These are phyloP conservation scores for Penicillium freii DNA, from an alignment of 2,329 filamentous ascomycete genomes.

Conservation along the genomic window DNA sequence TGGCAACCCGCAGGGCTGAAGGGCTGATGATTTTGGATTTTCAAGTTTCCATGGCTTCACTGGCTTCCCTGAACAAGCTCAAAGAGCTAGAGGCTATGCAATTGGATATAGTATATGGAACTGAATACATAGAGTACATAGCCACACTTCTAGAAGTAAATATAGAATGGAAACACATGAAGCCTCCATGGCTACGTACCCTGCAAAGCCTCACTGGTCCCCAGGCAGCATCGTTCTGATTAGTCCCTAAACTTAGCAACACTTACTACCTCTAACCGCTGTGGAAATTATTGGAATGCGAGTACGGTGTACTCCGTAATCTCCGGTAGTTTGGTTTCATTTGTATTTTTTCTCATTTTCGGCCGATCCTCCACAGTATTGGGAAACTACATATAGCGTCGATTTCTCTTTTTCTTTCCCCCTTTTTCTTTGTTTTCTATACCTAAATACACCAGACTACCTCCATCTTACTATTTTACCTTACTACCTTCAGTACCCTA, in stretches of 20 bases:
- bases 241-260: conserved; percentile 17
- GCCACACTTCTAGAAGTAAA: not conserved
- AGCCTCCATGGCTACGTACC: not conserved
- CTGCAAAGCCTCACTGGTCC: conserved; percentile 2
- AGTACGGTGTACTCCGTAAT: not conserved
- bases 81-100: not conserved
- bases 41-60: too few relatives aligned
- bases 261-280: too few relatives aligned
- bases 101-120: not conserved
- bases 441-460: not conserved
- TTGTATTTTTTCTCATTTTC: not conserved
- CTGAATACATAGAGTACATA: not conserved
- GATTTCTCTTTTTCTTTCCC: not conserved
- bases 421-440: not conserved
- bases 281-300: not conserved
- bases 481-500: not conserved
- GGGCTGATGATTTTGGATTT: not conserved
- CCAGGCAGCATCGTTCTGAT: conserved; percentile 24
- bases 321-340: conserved; percentile 7
- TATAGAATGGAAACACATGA: not conserved
- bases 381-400: conserved; percentile 5
- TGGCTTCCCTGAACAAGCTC: not conserved
- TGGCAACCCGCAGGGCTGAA: conserved; percentile 22
- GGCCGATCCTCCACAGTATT: conserved; percentile 21
- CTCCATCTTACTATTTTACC: too few relatives aligned